phyloP scores from a whole-genome alignment of 306 rosid genomes.

The Inga oerstediana region DNA sequence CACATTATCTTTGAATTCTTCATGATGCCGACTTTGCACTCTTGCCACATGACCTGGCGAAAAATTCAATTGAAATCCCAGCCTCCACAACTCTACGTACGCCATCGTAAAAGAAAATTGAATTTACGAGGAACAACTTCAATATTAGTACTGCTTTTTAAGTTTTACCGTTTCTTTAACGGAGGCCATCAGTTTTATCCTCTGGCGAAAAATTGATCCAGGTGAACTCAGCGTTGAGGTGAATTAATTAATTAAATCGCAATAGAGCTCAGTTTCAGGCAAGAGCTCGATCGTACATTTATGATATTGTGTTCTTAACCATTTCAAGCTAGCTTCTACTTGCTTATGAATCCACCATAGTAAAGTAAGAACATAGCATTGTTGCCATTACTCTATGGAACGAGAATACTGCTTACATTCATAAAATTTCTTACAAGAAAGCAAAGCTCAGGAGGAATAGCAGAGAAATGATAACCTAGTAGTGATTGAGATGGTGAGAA shows the following conservation, averaged over 20 bases:
- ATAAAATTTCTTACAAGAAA: neutral
- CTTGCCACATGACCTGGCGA: no score
- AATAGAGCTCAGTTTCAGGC: neutral
- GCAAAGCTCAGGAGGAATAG: slow-evolving; percentile 83
- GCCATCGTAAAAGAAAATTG: no score
- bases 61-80: no score
- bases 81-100: no score
- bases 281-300: neutral
- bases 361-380: neutral
- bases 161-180: neutral
- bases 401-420: neutral
- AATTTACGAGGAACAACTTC: no score
- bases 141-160: no score
- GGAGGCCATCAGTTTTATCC: neutral
- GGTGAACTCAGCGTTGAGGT: neutral
- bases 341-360: neutral
- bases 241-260: neutral
- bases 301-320: neutral
- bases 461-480: neutral
- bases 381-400: neutral
- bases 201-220: neutral
- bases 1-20: no score
- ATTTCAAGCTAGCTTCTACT: neutral
- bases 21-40: no score
- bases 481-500: slow-evolving; percentile 15